phyloP scores from a whole-genome alignment of 2,329 filamentous ascomycete species.

The Ophiostoma perfectum region DNA sequence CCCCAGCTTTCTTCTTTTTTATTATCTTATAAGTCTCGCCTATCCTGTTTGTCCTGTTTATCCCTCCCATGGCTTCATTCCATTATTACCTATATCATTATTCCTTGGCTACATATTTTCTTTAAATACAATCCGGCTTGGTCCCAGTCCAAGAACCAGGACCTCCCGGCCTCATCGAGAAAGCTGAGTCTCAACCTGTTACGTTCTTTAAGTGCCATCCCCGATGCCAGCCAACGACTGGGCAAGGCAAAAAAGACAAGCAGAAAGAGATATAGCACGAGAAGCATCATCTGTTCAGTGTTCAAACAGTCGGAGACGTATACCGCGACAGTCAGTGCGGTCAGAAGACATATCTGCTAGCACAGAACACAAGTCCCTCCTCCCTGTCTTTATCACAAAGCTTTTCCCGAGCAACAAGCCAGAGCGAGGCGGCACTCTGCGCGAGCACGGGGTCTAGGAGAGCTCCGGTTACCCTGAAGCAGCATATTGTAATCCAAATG shows the following conservation, averaged over 20 bases:
- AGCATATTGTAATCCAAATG: background rate
- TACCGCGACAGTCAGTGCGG: background rate
- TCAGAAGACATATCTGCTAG: background rate
- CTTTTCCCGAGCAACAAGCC: conserved; percentile 46
- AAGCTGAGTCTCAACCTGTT: background rate
- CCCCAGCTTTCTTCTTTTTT: background rate
- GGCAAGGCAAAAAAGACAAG: conserved; percentile 2
- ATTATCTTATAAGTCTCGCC: background rate
- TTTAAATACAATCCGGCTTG: background rate
- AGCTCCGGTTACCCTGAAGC: background rate
- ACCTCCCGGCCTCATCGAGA: background rate
- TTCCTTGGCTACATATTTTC: background rate
- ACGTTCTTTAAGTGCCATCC: background rate
- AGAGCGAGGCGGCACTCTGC: conserved; percentile 47
- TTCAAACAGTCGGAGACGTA: background rate
- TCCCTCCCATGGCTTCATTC: background rate
- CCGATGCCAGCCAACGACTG: conserved; percentile 6
- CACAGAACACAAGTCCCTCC: conserved; percentile 7
- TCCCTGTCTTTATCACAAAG: conserved; percentile 36
- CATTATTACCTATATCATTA: background rate
- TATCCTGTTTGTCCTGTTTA: background rate
- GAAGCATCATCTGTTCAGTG: background rate
- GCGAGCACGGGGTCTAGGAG: conserved; percentile 29
- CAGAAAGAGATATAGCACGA: background rate
- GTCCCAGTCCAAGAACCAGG: background rate